These are phyloP conservation scores for Vanrija pseudolonga DNA, from an alignment of 1,284 basidiomycete species.

Conservation along the genomic window DNA sequence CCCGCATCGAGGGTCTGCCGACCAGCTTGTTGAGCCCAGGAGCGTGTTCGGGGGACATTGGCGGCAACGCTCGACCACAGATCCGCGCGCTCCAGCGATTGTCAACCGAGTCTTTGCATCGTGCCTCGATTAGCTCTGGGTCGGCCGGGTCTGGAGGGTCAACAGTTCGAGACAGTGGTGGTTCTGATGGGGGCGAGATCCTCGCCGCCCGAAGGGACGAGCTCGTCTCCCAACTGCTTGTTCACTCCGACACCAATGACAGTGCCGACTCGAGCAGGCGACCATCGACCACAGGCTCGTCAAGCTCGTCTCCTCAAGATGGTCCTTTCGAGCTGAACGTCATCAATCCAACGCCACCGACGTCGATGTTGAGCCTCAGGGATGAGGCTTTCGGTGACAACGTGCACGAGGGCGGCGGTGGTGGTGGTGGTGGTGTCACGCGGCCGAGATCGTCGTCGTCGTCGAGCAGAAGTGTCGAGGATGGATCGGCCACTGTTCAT, in stretches of 20 bases:
- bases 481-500: slow-evolving; percentile 17
- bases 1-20: background rate
- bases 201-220: slow-evolving; percentile 11
- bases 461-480: background rate
- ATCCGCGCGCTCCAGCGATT: slow-evolving; percentile 28
- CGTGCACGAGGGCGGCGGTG: background rate
- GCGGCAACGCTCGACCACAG: slow-evolving; percentile 14
- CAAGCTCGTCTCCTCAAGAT: background rate
- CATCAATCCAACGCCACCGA: slow-evolving; percentile 28
- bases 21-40: background rate
- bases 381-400: slow-evolving; percentile 1
- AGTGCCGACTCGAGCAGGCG: slow-evolving; percentile 2
- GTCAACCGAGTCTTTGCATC: slow-evolving; percentile 27
- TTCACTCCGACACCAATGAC: background rate
- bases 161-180: background rate
- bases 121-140: slow-evolving; percentile 8
- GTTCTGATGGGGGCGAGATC: slow-evolving; percentile 5
- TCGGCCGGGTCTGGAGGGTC: slow-evolving; percentile 7
- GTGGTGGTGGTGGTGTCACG: background rate
- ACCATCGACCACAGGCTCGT: background rate
- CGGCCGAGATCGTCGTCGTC: background rate
- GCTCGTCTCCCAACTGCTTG: slow-evolving; percentile 9
- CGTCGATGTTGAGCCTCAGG: slow-evolving; percentile 10
- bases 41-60: background rate
- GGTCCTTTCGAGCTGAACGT: slow-evolving; percentile 14